Percentiles rank a stretch among this genome's conserved stretches.
These are phyloP conservation scores for Nigrospora sphaerica DNA, from an alignment of 2,329 filamentous ascomycete genomes.

Conservation along the genomic window DNA sequence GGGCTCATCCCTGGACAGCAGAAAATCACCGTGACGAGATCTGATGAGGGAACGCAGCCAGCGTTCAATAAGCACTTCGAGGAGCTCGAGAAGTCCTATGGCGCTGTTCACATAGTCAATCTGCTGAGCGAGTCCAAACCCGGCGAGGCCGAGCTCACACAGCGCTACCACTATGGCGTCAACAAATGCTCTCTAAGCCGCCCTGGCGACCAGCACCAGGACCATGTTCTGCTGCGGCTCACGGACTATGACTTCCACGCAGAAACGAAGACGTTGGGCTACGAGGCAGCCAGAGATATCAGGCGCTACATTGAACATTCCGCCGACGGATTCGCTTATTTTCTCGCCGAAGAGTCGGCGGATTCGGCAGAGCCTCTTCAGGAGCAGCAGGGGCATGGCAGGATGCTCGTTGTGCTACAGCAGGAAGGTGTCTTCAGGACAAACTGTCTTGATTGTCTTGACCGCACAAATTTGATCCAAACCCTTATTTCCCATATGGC, in stretches of 20 bases:
- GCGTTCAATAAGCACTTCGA: slow-evolving; percentile 95
- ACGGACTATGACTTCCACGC: slow-evolving; percentile 97
- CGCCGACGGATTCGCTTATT: slow-evolving; percentile 87
- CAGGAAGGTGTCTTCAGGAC: slow-evolving; percentile 95
- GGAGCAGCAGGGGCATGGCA: slow-evolving; percentile 27
- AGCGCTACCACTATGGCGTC: slow-evolving; percentile 73
- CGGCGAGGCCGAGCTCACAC: slow-evolving; percentile 77
- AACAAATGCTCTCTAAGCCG: slow-evolving; percentile 64
- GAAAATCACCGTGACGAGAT: slow-evolving; percentile 87
- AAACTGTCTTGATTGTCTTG: slow-evolving; percentile 92
- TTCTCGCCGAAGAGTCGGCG: slow-evolving; percentile 66
- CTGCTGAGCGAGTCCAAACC: slow-evolving; percentile 85
- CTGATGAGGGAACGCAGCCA: slow-evolving; percentile 82
- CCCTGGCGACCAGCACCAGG: slow-evolving; percentile 46
- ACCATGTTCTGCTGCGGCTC: slow-evolving; percentile 68
- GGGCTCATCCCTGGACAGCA: slow-evolving; percentile 87
- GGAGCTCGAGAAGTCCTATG: slow-evolving; percentile 77
- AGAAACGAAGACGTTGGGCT: slow-evolving; percentile 82
- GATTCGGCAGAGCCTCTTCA: slow-evolving; percentile 36
- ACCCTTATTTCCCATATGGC: slow-evolving; percentile 94
- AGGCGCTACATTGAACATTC: slow-evolving; percentile 70
- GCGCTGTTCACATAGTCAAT: slow-evolving; percentile 87
- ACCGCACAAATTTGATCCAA: slow-evolving; percentile 93
- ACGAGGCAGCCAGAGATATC: slow-evolving; percentile 85
- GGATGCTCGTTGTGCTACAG: slow-evolving; percentile 67